Conservation (phyloP, 768 basidiomycete genomes). For the Tulasnella sp. region DNA sequence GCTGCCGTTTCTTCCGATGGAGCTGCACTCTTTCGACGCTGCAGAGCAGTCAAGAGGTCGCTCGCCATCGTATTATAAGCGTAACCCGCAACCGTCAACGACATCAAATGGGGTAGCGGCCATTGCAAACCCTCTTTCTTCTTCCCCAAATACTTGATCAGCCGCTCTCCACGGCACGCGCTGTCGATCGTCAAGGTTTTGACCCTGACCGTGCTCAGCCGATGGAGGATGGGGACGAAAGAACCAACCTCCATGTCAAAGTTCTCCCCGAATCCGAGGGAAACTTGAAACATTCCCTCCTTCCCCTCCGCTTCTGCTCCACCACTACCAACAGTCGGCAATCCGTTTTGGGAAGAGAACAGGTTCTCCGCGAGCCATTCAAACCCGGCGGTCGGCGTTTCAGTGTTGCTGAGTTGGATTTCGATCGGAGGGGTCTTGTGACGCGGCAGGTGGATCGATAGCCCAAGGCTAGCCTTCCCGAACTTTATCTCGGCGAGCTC, state of each 20-base stretch:
- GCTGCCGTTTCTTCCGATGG: not conserved
- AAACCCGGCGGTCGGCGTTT: not conserved
- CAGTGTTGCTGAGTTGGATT: not conserved
- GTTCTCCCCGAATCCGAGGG: not conserved
- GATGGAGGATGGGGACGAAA: not conserved
- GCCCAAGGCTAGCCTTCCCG: not conserved
- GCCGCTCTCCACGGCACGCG: not conserved
- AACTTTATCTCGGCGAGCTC: not conserved
- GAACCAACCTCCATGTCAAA: not conserved
- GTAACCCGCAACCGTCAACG: not conserved
- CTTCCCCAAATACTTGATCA: not conserved
- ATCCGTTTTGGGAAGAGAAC: not conserved
- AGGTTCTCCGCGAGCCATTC: not conserved
- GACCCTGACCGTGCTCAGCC: not conserved
- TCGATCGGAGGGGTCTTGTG: not conserved
- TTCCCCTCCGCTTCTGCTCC: not conserved
- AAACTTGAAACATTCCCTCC: not conserved
- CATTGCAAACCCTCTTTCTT: not conserved
- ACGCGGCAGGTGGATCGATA: not conserved
- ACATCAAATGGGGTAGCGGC: not conserved
- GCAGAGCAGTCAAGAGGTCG: not conserved
- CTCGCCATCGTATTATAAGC: not conserved
- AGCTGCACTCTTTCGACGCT: not conserved
- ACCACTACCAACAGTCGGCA: not conserved
- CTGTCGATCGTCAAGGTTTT: not conserved